These are phyloP conservation scores for Pyrenophora teres DNA, from an alignment of 2,329 filamentous ascomycete genomes.

Conservation along the genomic window DNA sequence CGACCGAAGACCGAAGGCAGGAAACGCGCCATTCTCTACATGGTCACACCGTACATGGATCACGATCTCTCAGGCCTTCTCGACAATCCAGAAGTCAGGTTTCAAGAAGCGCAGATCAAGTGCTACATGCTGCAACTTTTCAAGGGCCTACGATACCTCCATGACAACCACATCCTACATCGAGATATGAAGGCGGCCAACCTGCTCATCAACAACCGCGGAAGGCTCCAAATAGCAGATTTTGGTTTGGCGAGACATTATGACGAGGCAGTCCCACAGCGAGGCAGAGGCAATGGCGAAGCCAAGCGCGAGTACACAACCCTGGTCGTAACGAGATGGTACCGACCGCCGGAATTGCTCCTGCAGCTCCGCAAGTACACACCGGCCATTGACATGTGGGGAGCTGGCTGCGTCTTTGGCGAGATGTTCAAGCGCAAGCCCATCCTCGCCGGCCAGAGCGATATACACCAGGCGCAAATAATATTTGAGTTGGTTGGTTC, in stretches of 20 bases:
- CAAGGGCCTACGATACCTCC: conserved; percentile 85
- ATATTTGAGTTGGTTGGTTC: conserved; percentile 93
- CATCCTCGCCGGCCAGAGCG: conserved; percentile 87
- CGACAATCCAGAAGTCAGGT: conserved; percentile 88
- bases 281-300: conserved; percentile 80
- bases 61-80: conserved; percentile 97
- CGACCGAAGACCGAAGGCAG: conserved; percentile 61
- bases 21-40: conserved; percentile 84
- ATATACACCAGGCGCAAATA: conserved; percentile 85
- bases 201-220: conserved; percentile 90
- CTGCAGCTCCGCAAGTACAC: conserved; percentile 89
- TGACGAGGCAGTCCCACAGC: conserved; percentile 77
- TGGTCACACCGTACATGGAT: conserved; percentile 99
- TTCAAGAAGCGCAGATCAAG: conserved; percentile 91
- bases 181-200: conserved; percentile 99
- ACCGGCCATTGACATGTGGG: conserved; percentile 98
- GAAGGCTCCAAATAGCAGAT: conserved; percentile 94
- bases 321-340: conserved; percentile 97
- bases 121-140: conserved; percentile 96
- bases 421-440: conserved; percentile 96
- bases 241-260: conserved; percentile 95
- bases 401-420: conserved; percentile 97
- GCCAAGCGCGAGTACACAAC: conserved; percentile 91
- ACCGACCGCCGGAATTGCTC: conserved; percentile 89
- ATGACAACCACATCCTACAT: conserved; percentile 83